phyloP scores from a whole-genome alignment of 2,329 filamentous ascomycete species.

The Colletotrichum tabaci region DNA sequence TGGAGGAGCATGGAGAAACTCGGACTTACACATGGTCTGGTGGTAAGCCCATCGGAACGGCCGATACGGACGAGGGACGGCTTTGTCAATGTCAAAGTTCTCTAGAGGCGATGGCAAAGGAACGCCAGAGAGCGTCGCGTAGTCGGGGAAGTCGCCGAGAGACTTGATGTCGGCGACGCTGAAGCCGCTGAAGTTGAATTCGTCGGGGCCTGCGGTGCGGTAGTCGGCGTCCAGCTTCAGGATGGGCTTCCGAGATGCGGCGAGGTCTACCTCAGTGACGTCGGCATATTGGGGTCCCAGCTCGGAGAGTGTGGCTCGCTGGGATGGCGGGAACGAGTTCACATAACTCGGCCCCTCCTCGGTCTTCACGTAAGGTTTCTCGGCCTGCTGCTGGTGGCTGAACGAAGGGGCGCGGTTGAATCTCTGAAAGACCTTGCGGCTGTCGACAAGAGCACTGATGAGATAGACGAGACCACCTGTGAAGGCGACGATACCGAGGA shows the following conservation, averaged over 20 bases:
- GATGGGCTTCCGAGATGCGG: constrained; percentile 44
- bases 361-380: background rate
- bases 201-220: constrained; percentile 49
- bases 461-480: constrained; percentile 23
- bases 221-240: constrained; percentile 55
- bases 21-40: constrained; percentile 87
- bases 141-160: constrained; percentile 85
- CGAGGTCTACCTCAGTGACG: constrained; percentile 35
- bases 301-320: constrained; percentile 41
- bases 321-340: constrained; percentile 48
- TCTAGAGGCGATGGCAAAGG: constrained; percentile 75
- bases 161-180: constrained; percentile 77
- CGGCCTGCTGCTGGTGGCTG: constrained; percentile 2
- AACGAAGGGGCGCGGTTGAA: constrained; percentile 17
- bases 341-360: constrained; percentile 44
- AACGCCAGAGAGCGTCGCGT: constrained; percentile 81
- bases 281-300: constrained; percentile 22
- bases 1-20: too few relatives aligned
- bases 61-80: constrained; percentile 81
- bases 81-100: constrained; percentile 78
- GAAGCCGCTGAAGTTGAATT: constrained; percentile 78
- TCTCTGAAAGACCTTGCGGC: constrained; percentile 10
- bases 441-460: background rate
- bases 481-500: constrained; percentile 18
- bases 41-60: constrained; percentile 89